Percentiles rank a stretch among this genome's conserved stretches.
phyloP scores from a whole-genome alignment of 108 stramenopile genomes.

The Conticribra guillardii region DNA sequence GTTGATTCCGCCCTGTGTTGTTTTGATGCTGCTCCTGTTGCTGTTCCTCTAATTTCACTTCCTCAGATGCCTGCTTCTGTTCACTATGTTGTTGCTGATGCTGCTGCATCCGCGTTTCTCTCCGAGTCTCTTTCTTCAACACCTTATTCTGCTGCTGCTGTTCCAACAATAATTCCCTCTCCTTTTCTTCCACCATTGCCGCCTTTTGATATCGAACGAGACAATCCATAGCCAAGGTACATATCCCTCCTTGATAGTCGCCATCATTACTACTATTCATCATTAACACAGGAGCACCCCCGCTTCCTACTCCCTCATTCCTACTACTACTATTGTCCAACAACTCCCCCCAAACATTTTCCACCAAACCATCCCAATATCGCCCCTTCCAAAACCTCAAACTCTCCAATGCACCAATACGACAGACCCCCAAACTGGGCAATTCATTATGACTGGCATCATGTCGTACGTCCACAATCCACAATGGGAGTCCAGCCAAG shows the following conservation, averaged over 20 bases:
- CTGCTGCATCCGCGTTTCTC: background rate
- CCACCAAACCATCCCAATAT: constrained; percentile 65
- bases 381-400: constrained; percentile 63
- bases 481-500: constrained; percentile 73
- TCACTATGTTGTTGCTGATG: constrained; percentile 4
- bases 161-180: constrained; percentile 14
- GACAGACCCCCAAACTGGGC: constrained; percentile 66
- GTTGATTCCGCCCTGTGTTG: background rate
- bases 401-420: constrained; percentile 66
- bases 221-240: constrained; percentile 23
- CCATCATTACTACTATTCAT: background rate
- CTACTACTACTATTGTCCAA: constrained; percentile 33
- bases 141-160: too few species aligned
- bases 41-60: too few species aligned
- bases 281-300: background rate
- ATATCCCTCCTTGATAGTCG: constrained; percentile 23
- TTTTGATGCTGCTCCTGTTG: too few species aligned
- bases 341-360: constrained; percentile 39
- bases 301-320: constrained; percentile 1
- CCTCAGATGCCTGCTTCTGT: too few species aligned
- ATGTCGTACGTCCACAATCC: constrained; percentile 87
- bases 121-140: constrained; percentile 13
- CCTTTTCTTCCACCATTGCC: constrained; percentile 24
- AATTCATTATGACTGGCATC: constrained; percentile 82
- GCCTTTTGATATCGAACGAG: constrained; percentile 35